These are phyloP conservation scores for Daedaleopsis sinensis DNA, from an alignment of 768 basidiomycete genomes.

Conservation along the genomic window DNA sequence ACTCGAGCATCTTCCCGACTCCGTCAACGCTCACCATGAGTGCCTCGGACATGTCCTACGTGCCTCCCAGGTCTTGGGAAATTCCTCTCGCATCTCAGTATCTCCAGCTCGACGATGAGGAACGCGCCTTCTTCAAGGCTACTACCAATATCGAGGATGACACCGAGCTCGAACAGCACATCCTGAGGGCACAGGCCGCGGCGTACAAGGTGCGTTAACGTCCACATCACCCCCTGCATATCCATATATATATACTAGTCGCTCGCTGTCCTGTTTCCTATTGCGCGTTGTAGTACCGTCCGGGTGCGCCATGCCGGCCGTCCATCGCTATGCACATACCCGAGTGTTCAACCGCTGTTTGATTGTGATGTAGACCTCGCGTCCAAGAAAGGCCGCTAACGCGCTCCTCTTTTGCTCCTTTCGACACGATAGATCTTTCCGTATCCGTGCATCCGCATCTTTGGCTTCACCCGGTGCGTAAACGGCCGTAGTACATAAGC, in stretches of 20 bases:
- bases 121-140: constrained; percentile 13
- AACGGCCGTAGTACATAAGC: neutral
- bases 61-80: neutral
- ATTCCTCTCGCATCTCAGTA: neutral
- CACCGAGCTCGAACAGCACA: constrained; percentile 24
- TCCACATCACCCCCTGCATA: neutral
- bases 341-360: neutral
- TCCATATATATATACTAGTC: neutral
- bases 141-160: constrained; percentile 29
- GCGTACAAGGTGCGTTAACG: constrained; percentile 24
- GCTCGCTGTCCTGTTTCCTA: neutral
- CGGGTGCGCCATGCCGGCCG: too few species aligned
- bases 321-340: too few species aligned
- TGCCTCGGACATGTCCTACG: neutral
- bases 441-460: constrained; percentile 26
- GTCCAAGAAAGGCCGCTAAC: neutral
- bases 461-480: constrained; percentile 20
- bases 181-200: constrained; percentile 23
- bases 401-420: neutral
- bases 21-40: too few species aligned
- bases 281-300: neutral
- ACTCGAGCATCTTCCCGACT: neutral
- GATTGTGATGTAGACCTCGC: neutral
- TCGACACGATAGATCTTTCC: constrained; percentile 18
- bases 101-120: constrained; percentile 9